phyloP scores from a whole-genome alignment of 148 eudicot species.

The Vaccinium corymbosum region DNA sequence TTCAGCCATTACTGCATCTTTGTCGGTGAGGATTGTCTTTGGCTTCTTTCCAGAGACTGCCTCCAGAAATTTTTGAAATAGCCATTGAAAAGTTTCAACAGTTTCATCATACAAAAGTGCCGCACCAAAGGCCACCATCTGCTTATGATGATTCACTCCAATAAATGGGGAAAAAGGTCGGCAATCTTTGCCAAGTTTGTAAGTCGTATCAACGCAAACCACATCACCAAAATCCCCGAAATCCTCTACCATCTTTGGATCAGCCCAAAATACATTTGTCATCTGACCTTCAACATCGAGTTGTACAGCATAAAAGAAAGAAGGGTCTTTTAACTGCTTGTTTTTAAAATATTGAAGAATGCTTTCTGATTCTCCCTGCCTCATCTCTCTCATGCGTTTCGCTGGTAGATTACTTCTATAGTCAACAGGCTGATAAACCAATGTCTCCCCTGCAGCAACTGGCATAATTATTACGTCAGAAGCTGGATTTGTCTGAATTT shows the following conservation, averaged over 20 bases:
- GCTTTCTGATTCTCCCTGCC: constrained; percentile 26
- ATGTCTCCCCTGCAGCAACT: constrained; percentile 14
- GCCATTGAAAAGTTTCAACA: constrained; percentile 28
- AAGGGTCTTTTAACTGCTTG: constrained; percentile 20
- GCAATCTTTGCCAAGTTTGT: constrained; percentile 22
- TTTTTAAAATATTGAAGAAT: constrained; percentile 27
- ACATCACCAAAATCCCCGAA: constrained; percentile 32
- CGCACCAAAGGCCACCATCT: constrained; percentile 29
- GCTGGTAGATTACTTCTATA: constrained; percentile 14
- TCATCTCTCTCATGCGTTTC: constrained; percentile 19
- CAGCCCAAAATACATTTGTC: constrained; percentile 33
- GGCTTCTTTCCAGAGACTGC: constrained; percentile 30
- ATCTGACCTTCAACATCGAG: constrained; percentile 29
- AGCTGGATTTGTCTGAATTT: background rate
- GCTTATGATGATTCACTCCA: constrained; percentile 33
- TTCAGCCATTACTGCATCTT: constrained; percentile 23
- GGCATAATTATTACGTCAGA: constrained; percentile 14
- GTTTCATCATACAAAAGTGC: constrained; percentile 37
- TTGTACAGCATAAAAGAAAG: constrained; percentile 32
- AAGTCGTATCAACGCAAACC: constrained; percentile 31
- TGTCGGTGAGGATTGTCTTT: constrained; percentile 30
- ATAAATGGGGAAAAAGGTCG: constrained; percentile 31
- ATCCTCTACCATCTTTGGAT: constrained; percentile 34
- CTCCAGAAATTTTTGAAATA: constrained; percentile 34
- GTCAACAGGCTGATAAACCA: constrained; percentile 18